Evolutionary conservation across 169 alveolate species (phyloP).

Genomic region (Plasmodium inui): DNA sequence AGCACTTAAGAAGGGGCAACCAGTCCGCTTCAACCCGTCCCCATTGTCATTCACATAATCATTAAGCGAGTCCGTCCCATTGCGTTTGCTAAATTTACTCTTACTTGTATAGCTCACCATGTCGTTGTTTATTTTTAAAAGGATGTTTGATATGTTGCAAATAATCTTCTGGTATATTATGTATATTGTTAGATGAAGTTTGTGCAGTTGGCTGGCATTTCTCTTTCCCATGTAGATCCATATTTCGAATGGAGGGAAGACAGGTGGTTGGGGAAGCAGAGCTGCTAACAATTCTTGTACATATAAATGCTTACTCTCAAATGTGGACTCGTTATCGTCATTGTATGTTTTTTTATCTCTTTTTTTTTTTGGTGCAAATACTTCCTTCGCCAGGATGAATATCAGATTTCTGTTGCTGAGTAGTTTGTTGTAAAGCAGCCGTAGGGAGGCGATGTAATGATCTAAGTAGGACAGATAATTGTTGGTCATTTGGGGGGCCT

Average conservation of each 20-base stretch:
- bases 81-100: constrained; percentile 15
- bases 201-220: constrained; percentile 46
- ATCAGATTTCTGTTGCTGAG: constrained; percentile 48
- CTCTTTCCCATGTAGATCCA: constrained; percentile 52
- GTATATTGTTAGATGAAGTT: constrained; percentile 62
- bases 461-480: constrained; percentile 60
- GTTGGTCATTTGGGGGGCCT: constrained; percentile 16
- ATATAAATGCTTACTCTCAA: constrained; percentile 32
- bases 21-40: neutral
- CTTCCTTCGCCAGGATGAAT: constrained; percentile 55
- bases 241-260: constrained; percentile 39
- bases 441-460: constrained; percentile 51
- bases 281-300: constrained; percentile 36
- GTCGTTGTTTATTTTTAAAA: constrained; percentile 48
- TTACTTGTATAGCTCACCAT: constrained; percentile 9
- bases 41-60: constrained; percentile 26
- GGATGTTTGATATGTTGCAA: constrained; percentile 48
- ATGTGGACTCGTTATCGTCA: neutral
- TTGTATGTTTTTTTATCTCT: constrained; percentile 1
- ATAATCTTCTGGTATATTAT: constrained; percentile 61
- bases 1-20: neutral
- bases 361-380: constrained; percentile 16
- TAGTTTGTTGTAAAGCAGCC: constrained; percentile 42
- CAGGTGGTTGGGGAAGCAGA: constrained; percentile 71
- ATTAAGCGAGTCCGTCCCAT: constrained; percentile 41